Evolutionary conservation across 176 grass and related monocot genomes (phyloP), one percentile per base, ranked within the genome.

Genomic region (Aegilops longissima): DNA sequence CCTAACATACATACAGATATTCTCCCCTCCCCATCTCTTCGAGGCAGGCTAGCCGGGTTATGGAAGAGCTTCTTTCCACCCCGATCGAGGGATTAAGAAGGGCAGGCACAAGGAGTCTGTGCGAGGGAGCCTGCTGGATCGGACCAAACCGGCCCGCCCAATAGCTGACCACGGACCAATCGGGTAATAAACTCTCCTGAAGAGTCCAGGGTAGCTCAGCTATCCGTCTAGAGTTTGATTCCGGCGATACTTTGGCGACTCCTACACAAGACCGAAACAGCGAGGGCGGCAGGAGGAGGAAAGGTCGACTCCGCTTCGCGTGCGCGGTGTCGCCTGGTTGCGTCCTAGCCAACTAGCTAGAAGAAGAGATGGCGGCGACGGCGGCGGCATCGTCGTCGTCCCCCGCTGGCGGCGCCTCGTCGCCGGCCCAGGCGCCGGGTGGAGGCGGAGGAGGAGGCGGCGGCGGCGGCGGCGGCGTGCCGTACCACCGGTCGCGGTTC

Each of bases 401-500:
- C 0, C 66, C 80, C 16, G 51, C 73, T 14, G 89, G 58, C 4
- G 89, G 59, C 3, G 81, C 61, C 11, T 91, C 85, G 66, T 21
- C 82, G 11, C 70, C 90, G 63, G 82, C 82, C 5, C 85, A 81
- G 35, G 81, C 61, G 47, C 59, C 67, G 0, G 61, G 39, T 0
- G 35, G 66, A 44, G 5, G 38, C 0, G 64, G 82, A 3, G 42
- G 10, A 44, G 42, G 66, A 0, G 52, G 76, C 5, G 76, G 77
- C 6, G 61, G 66, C 0, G 61, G 66, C 0, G 76, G 77, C 6
- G 61, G 78, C 18, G 78, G 76, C 0, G 16, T 54, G 45, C 38
- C 84, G 74, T 80, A 90, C 74, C 80, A 87, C 81, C 86, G 96
- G 78, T 94, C 92, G 84, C 84, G 89, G 83, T 99, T 96, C 80